These are phyloP conservation scores for Gnaphalium uliginosum DNA, from an alignment of 129 eudicot genomes.

Conservation along the genomic window DNA sequence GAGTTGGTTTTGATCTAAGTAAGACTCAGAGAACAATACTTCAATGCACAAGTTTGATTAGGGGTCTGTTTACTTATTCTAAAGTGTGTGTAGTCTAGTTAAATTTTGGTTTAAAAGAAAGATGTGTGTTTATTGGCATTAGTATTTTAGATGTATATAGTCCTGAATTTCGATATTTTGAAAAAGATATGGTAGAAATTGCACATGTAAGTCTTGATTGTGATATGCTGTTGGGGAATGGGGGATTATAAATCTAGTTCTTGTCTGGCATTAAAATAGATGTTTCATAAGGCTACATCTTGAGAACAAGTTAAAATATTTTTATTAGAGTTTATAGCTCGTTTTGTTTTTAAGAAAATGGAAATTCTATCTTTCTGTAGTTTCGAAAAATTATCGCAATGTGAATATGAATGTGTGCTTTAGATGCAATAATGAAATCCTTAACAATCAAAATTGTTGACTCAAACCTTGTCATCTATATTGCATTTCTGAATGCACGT, in stretches of 20 bases:
- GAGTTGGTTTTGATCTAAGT: background rate
- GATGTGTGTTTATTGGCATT: background rate
- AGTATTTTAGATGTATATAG: background rate
- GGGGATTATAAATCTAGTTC: background rate
- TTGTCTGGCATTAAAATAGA: no score
- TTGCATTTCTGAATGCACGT: background rate
- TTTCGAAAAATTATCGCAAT: background rate
- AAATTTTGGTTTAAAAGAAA: background rate
- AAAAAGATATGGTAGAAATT: background rate
- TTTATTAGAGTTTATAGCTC: background rate
- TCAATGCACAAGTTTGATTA: background rate
- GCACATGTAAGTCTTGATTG: background rate
- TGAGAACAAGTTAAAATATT: background rate
- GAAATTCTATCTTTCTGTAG: background rate
- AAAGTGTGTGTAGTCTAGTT: background rate
- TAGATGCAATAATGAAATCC: background rate
- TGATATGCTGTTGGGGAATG: constrained; percentile 12
- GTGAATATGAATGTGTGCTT: background rate
- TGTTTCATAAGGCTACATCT: constrained; percentile 7
- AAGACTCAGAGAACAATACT: constrained; percentile 14
- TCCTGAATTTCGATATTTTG: background rate
- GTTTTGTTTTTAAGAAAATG: background rate
- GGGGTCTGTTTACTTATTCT: background rate
- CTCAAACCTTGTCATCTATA: background rate
- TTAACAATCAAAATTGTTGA: background rate